Evolutionary conservation across 768 basidiomycete genomes (phyloP), one percentile per base, ranked within the genome.

Genomic region (Suillus subluteus): DNA sequence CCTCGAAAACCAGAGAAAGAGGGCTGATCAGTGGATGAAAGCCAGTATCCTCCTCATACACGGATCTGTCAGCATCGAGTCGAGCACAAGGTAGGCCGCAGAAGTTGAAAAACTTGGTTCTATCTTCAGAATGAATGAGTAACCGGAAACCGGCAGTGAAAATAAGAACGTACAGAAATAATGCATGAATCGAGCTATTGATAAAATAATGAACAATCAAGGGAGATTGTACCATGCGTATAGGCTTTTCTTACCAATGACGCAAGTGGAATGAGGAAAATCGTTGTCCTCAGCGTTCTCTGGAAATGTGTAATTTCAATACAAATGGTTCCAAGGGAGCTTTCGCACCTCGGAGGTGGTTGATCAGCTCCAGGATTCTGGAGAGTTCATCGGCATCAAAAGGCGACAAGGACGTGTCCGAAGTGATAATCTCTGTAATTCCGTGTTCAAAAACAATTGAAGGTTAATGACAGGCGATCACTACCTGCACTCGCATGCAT

Each of bases 81-180:
- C 66, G 66, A 37, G 63, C 66, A 30, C 30, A 64, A 32, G 50
- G 63, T 43, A 55, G 50, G 30, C 66, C 66, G 35, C 64, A 55
- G 55, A 64, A 67, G 55, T 67, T 67, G 16, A 67, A 55, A 56
- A 64, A 67, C 55, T 63, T 64, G 40, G 66, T 44, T 55, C 58
- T 64, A 30, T 41, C 66, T 67, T 64, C 63, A 64, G 23, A 61
- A 41, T 41, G 58, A 11, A 61, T 61, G 15, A 61, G 26, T 26
- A 11, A 41, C 9, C 16, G 26, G 40, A 52, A 40, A 1, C 23
- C 9, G 5, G 26, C 26, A 13, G 11, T 30, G 16, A 30, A 41
- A 18, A 12, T 16, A 41, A 61, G 18, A 30, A 21, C 58, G 11
- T 41, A 61, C 58, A 41, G 26, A 61, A 61, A 18, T 61, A 61